Evolutionary conservation across 1,139 yeast species (phyloP).

Genomic region (Suhomyces choctaworum): DNA sequence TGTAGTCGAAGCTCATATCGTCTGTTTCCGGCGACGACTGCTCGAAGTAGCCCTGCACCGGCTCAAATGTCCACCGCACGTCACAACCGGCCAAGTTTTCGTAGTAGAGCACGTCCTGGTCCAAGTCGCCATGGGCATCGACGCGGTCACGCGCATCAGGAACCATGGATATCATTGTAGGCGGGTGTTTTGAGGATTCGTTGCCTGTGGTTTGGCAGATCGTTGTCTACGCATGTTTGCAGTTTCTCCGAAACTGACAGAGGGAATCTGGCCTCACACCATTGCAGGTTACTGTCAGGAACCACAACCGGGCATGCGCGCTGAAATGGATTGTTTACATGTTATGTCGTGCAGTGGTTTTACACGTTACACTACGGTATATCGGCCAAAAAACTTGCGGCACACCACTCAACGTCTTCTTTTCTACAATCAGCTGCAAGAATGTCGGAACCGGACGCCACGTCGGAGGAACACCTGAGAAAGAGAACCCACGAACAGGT

Average conservation of each 20-base stretch:
- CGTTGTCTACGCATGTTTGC: neutral
- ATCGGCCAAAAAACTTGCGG: neutral
- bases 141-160: slow-evolving; percentile 33
- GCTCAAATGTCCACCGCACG: slow-evolving; percentile 41
- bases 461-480: slow-evolving; percentile 6
- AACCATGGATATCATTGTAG: slow-evolving; percentile 29
- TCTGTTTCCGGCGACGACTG: slow-evolving; percentile 50
- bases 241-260: too few species aligned
- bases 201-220: neutral
- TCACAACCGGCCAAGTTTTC: slow-evolving; percentile 12
- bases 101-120: slow-evolving; percentile 30
- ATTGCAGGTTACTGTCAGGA: slow-evolving; percentile 5
- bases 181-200: neutral
- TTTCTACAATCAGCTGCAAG: slow-evolving; percentile 6
- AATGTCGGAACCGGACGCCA: slow-evolving; percentile 10
- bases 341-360: neutral
- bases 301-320: slow-evolving; percentile 3
- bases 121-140: slow-evolving; percentile 41
- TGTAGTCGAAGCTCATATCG: slow-evolving; percentile 49
- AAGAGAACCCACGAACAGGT: slow-evolving; percentile 5
- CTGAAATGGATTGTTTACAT: neutral
- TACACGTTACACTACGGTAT: neutral
- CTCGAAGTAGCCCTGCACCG: slow-evolving; percentile 51
- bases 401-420: neutral
- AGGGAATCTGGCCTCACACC: neutral